These are phyloP conservation scores for Ramularia collo-cygni DNA, from an alignment of 2,329 filamentous ascomycete species.

Conservation along the genomic window DNA sequence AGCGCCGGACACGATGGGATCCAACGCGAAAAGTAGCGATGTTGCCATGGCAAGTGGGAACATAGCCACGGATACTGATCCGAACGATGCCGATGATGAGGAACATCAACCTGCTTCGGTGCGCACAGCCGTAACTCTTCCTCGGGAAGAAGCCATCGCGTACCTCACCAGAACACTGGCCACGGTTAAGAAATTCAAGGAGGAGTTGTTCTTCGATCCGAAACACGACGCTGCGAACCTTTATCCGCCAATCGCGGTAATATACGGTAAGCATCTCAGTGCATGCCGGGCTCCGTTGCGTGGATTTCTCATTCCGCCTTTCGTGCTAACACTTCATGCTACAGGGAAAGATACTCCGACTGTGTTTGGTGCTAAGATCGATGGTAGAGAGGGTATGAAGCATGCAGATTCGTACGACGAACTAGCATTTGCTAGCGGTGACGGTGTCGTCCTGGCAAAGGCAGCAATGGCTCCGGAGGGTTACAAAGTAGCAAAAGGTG, in stretches of 20 bases:
- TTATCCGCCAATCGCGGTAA: slow-evolving; percentile 74
- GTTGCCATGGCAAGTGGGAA: slow-evolving; percentile 24
- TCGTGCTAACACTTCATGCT: no score
- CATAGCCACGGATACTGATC: slow-evolving; percentile 33
- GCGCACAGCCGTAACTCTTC: slow-evolving; percentile 45
- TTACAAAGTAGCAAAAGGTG: slow-evolving; percentile 66
- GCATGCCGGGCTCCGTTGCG: no score
- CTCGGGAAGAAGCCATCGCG: slow-evolving; percentile 47
- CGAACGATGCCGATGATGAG: slow-evolving; percentile 17
- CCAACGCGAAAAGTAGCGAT: slow-evolving; percentile 37
- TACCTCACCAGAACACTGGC: slow-evolving; percentile 72
- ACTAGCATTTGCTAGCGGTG: slow-evolving; percentile 76
- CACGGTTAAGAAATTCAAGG: slow-evolving; percentile 67
- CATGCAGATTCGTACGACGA: slow-evolving; percentile 76
- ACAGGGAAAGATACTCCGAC: slow-evolving; percentile 67
- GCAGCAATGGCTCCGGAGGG: slow-evolving; percentile 80
- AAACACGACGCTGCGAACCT: slow-evolving; percentile 56
- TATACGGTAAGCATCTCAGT: slow-evolving; percentile 54
- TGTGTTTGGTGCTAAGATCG: slow-evolving; percentile 71
- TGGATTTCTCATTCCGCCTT: no score
- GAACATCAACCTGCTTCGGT: slow-evolving; percentile 14
- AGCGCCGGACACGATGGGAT: slow-evolving; percentile 19
- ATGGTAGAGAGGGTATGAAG: slow-evolving; percentile 64
- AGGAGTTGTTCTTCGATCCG: slow-evolving; percentile 59
- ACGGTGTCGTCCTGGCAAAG: slow-evolving; percentile 79